Base-by-base conservation (phyloP, 2,329 filamentous ascomycete species). In the Cladophialophora bantiana region DNA sequence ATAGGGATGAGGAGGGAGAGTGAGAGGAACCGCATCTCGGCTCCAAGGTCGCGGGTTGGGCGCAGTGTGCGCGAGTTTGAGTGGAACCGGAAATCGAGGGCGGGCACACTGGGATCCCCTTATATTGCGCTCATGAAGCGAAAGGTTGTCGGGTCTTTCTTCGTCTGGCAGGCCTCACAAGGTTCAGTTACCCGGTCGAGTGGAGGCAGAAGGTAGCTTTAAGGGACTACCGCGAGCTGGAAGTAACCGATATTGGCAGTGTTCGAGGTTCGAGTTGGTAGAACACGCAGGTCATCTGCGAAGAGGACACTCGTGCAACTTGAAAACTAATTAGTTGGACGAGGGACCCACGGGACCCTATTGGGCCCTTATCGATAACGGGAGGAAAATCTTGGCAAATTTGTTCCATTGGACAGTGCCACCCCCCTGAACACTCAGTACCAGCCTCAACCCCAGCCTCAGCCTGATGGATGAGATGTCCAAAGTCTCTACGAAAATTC, bases 1-100 rank as follows among this genome's bases (percentile, higher is more conserved):
- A 97, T 87, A 67, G 95, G 94, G 75, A 97, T 88, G 76, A 88
- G 84, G 68, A 98, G 89, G 81, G 91, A 90, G 69, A 98, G 89
- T 81, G 91, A 90, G 81, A 91, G 45, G 56, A 62, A 66, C 36
- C 66, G 38, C 68, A 70, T 70, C 5, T 60, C 63, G 65, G 36
- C 9, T 32, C 32, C 32, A 18, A 18, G 4, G 13, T 38, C 18
- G 54, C 13, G 54, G 42, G 34, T 34, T n/a, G 31, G 26, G 10
- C 38, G 9, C 7, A 6, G 56, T 59, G 34, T n/a, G 34, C 32
- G 15, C 4, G 18, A 4, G 42, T 53, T 9, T 53, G 2, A 9
- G 45, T 4, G 12, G 10, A 42, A 4, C 10, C 4, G 40, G 40
- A n/a, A 42, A n/a, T n/a, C 6, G 38, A n/a, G 40, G 38, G 38